These are phyloP conservation scores for Aphanomyces stellatus DNA, from an alignment of 352 stramenopile genomes.

Conservation along the genomic window DNA sequence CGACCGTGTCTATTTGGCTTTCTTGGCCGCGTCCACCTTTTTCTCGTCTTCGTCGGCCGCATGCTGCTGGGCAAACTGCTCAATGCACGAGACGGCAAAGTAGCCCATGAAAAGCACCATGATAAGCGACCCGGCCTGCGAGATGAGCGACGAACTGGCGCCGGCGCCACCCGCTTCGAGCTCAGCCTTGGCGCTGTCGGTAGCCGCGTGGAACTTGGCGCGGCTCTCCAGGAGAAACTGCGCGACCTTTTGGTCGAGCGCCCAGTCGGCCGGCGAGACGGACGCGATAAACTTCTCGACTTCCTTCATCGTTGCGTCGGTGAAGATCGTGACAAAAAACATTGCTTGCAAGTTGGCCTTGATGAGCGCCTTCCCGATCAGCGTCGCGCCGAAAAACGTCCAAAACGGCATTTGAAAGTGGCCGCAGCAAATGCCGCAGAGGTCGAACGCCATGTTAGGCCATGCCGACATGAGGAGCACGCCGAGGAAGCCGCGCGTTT, in stretches of 20 bases:
- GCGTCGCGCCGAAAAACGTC: constrained; percentile 92
- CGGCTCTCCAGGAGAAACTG: constrained; percentile 82
- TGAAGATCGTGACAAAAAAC: constrained; percentile 90
- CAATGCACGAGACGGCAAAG: constrained; percentile 86
- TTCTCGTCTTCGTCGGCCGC: constrained; percentile 82
- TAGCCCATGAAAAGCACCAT: constrained; percentile 86
- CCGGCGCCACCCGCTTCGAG: constrained; percentile 33
- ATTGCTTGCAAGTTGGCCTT: constrained; percentile 87
- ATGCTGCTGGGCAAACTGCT: constrained; percentile 87
- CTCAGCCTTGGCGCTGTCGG: constrained; percentile 4
- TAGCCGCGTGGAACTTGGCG: constrained; percentile 78
- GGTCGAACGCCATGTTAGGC: constrained; percentile 92
- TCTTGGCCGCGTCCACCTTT: constrained; percentile 39
- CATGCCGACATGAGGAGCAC: constrained; percentile 91
- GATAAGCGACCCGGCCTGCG: constrained; percentile 61
- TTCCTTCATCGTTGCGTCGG: constrained; percentile 71
- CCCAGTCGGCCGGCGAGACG: constrained; percentile 61
- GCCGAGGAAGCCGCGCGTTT: constrained; percentile 88
- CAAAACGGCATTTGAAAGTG: constrained; percentile 93
- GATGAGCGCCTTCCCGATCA: constrained; percentile 91
- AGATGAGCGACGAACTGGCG: constrained; percentile 58
- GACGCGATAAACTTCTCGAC: constrained; percentile 78
- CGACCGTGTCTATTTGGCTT: constrained; percentile 3
- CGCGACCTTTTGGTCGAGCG: constrained; percentile 66
- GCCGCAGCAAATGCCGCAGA: constrained; percentile 92